phyloP scores from a whole-genome alignment of 2,329 filamentous ascomycete genomes.

The Claviceps humidiphila region DNA sequence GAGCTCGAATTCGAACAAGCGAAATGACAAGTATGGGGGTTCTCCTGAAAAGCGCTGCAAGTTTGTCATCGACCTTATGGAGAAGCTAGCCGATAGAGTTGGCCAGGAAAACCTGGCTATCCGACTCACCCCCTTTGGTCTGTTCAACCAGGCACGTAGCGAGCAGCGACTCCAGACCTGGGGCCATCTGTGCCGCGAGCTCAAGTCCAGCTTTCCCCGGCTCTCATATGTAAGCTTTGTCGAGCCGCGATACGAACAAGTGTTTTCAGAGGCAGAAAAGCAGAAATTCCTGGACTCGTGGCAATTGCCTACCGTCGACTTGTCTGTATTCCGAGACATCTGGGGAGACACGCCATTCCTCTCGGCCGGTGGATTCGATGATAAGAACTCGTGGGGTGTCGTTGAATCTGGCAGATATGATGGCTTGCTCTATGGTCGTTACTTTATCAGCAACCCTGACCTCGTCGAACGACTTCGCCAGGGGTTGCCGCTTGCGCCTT shows the following conservation, averaged over 20 bases:
- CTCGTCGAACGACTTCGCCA: constrained; percentile 28
- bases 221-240: constrained; percentile 43
- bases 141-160: constrained; percentile 37
- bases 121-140: constrained; percentile 32
- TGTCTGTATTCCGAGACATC: constrained; percentile 35
- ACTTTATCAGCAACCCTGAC: constrained; percentile 36
- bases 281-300: constrained; percentile 33
- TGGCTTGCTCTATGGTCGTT: constrained; percentile 31
- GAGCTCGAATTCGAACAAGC: constrained; percentile 21
- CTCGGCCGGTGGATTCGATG: constrained; percentile 39
- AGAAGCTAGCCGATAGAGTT: constrained; percentile 26
- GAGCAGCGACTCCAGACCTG: constrained; percentile 40
- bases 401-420: constrained; percentile 30
- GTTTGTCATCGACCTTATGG: constrained; percentile 43
- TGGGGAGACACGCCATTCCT: constrained; percentile 40
- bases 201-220: constrained; percentile 29
- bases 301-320: constrained; percentile 30
- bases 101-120: constrained; percentile 32
- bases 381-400: constrained; percentile 35
- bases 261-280: constrained; percentile 34
- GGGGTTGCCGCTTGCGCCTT: constrained; percentile 24
- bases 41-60: constrained; percentile 22
- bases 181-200: constrained; percentile 31
- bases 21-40: constrained; percentile 24
- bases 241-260: constrained; percentile 41